Conservation (phyloP, 306 rosid species). For the Cucumis sativus region DNA sequence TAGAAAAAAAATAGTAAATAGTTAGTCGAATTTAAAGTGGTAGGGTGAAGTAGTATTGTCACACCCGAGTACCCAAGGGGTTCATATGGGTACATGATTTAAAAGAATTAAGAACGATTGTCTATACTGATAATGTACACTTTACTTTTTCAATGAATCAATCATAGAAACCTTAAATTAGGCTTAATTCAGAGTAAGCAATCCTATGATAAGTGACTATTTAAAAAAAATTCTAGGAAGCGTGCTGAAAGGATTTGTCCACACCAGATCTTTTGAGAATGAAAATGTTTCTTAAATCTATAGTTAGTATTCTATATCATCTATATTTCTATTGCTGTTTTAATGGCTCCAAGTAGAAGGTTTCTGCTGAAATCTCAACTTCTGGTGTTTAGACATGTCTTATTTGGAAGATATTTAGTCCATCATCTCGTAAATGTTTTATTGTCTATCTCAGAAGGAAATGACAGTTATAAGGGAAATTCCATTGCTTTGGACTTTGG, state of each 20-base stretch:
- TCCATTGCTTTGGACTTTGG: neutral
- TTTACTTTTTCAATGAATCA: neutral
- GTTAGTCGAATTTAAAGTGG: too few species aligned
- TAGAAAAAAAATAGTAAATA: too few species aligned
- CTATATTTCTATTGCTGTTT: neutral
- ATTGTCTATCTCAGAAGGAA: neutral
- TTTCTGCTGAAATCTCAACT: neutral
- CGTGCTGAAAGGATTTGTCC: too few species aligned
- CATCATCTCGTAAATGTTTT: neutral
- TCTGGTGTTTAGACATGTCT: neutral
- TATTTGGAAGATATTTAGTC: neutral
- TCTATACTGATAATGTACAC: too few species aligned
- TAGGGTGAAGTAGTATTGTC: too few species aligned
- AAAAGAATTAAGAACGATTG: too few species aligned
- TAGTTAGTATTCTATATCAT: too few species aligned
- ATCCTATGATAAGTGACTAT: neutral
- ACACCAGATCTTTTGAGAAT: too few species aligned
- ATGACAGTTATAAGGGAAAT: neutral
- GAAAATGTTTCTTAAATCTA: too few species aligned
- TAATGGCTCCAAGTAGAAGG: neutral
- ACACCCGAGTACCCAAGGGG: too few species aligned
- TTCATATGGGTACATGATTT: too few species aligned
- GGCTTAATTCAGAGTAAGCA: neutral
- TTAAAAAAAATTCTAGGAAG: neutral
- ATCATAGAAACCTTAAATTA: too few species aligned